A percentile compares a stretch with the other conserved stretches of the same genome.
phyloP scores from a whole-genome alignment of 1,284 basidiomycete species.

The Schizophyllum amplum region DNA sequence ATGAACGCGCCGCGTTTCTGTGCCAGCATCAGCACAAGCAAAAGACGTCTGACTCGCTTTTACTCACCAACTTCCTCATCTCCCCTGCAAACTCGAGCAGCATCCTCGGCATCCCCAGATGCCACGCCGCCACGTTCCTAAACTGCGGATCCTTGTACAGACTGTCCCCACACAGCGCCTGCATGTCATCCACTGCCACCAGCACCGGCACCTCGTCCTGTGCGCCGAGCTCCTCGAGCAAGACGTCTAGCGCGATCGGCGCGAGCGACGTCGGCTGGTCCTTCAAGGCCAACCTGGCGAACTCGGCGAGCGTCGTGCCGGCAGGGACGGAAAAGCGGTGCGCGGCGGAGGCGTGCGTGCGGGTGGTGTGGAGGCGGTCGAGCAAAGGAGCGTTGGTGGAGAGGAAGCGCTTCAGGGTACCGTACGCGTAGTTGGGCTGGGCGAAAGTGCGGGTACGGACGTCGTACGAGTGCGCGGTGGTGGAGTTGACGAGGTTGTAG shows the following conservation, averaged over 20 bases:
- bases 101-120: conserved; percentile 75
- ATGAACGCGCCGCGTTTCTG: conserved; percentile 66
- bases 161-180: conserved; percentile 69
- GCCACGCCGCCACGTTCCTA: conserved; percentile 63
- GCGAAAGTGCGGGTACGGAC: conserved; percentile 69
- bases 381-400: conserved; percentile 44
- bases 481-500: conserved; percentile 73
- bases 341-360: conserved; percentile 38
- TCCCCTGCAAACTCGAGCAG: conserved; percentile 75
- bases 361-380: conserved; percentile 28
- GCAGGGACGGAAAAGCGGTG: conserved; percentile 27
- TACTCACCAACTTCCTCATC: conserved; percentile 50
- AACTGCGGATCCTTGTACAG: conserved; percentile 79
- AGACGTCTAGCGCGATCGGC: conserved; percentile 54
- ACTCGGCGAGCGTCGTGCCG: conserved; percentile 45
- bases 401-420: conserved; percentile 51
- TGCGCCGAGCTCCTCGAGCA: conserved; percentile 57
- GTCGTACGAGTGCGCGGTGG: conserved; percentile 71
- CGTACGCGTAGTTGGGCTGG: conserved; percentile 61
- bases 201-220: conserved; percentile 80
- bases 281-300: conserved; percentile 50
- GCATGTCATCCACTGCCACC: conserved; percentile 77
- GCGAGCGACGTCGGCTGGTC: conserved; percentile 38
- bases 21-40: too few relatives aligned
- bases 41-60: too few relatives aligned